Base-by-base conservation (phyloP, 1,139 yeast species). In the Diutina catenulata region DNA sequence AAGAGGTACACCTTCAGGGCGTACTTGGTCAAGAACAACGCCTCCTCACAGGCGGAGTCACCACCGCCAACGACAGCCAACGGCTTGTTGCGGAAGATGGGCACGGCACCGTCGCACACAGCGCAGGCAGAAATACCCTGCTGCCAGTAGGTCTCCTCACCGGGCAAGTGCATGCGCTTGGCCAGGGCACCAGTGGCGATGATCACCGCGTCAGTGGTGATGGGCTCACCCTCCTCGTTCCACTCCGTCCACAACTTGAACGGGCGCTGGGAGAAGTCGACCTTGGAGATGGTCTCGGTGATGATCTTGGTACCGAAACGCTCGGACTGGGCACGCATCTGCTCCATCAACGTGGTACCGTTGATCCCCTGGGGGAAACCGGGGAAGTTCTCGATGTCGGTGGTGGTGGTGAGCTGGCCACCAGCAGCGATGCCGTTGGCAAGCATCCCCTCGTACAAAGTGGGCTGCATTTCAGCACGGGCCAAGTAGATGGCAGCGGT, bases 351-450 rank as follows among this genome's bases (percentile, higher is more conserved):
- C 41, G 74, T 80, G 29, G 86, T 59, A 47, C 98, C 98, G 42
- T 77, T 73, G 54, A 91, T 74, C n/a, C 95, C 98, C 37, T 77
- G 75, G 42, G 98, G 97, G 74, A 91, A 91, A 41, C 98, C 98
- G 28, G 98, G 98, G 71, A 88, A 91, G 68, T 91, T 91, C 62
- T 91, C 98, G 47, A 83, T 78, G 52, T 91, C 98, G 14, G 98
- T 91, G 45, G 98, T 91, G 47, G 98, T 91, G 47, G 98, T 91
- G 52, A 91, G 73, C 65, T 91, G 98, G 45, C 98, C 98, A 50
- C 98, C 98, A 23, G 98, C 96, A 38, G 98, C 98, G 49, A 88
- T 76, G 47, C 97, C 98, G 60, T 91, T 91, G 46, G 98, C 98
- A 58, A 91, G 66, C 80, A 91, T 70, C 51, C 98, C 98, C 65